A percentile compares a stretch with the other conserved stretches of the same genome.
These are phyloP conservation scores for Podospora conica DNA, from an alignment of 495 filamentous ascomycete species.

Conservation along the genomic window DNA sequence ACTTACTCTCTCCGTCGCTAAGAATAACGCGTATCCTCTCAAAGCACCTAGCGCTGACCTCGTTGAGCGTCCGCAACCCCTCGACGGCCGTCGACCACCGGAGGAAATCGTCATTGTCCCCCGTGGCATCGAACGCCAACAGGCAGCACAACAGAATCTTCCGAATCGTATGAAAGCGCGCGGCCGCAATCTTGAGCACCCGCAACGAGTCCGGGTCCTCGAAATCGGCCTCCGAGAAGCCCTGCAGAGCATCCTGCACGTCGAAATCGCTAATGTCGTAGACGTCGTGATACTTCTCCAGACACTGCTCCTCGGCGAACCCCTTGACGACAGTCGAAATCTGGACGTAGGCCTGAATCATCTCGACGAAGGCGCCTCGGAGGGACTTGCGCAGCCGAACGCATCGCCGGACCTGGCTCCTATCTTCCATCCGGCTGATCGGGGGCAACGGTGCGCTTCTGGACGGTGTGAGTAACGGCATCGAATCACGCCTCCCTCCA, in stretches of 20 bases:
- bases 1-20: slow-evolving; percentile 78
- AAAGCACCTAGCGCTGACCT: slow-evolving; percentile 50
- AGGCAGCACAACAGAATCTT: slow-evolving; percentile 82
- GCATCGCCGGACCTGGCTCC: slow-evolving; percentile 71
- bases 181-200: slow-evolving; percentile 68
- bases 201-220: slow-evolving; percentile 76
- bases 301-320: slow-evolving; percentile 67
- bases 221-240: slow-evolving; percentile 53
- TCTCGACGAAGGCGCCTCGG: slow-evolving; percentile 57
- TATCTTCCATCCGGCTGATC: slow-evolving; percentile 73
- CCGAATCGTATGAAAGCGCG: slow-evolving; percentile 70
- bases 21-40: slow-evolving; percentile 58
- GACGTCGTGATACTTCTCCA: slow-evolving; percentile 86
- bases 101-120: slow-evolving; percentile 68
- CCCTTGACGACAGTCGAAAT: slow-evolving; percentile 60
- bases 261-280: slow-evolving; percentile 84
- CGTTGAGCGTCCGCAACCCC: slow-evolving; percentile 59
- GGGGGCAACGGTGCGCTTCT: slow-evolving; percentile 84
- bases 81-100: slow-evolving; percentile 76
- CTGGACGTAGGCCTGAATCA: slow-evolving; percentile 63
- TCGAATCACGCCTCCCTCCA: not conserved
- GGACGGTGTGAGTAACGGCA: slow-evolving; percentile 34
- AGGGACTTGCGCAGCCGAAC: slow-evolving; percentile 68
- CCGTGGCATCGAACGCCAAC: slow-evolving; percentile 80
- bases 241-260: slow-evolving; percentile 57